phyloP scores from a whole-genome alignment of 2,329 filamentous ascomycete genomes.

The Trichophyton mentagrophytes region DNA sequence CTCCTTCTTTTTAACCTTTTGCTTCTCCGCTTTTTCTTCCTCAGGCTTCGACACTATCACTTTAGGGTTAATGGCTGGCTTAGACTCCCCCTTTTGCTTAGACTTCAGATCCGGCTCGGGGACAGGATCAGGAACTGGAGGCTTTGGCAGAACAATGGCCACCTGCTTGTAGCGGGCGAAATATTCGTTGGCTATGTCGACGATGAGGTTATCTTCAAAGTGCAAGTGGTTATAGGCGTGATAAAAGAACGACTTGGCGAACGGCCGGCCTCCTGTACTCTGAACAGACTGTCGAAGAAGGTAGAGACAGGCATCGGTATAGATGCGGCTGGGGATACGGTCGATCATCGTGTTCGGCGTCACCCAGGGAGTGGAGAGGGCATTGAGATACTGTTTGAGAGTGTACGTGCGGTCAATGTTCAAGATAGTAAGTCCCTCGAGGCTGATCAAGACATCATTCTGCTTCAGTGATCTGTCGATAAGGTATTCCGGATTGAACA shows the following conservation, averaged over 20 bases:
- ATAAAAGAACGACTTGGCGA: conserved; percentile 33
- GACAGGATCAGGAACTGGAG: conserved; percentile 8
- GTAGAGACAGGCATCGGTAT: conserved; percentile 28
- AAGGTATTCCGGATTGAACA: conserved; percentile 22
- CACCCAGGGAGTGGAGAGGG: conserved; percentile 22
- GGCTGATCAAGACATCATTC: conserved; percentile 33
- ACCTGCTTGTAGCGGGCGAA: conserved; percentile 24
- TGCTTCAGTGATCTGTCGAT: conserved; percentile 33
- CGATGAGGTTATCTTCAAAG: conserved; percentile 26
- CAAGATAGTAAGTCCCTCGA: conserved; percentile 32
- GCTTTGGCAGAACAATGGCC: conserved; percentile 26
- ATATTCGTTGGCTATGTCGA: conserved; percentile 26
- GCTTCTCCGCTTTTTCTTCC: not conserved
- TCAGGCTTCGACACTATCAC: not conserved
- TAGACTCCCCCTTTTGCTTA: conserved; percentile 15
- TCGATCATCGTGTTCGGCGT: not conserved
- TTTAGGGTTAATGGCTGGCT: conserved; percentile 5
- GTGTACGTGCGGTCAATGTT: conserved; percentile 36
- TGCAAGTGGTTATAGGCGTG: conserved; percentile 32
- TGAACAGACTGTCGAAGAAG: conserved; percentile 30
- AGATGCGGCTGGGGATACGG: conserved; percentile 22
- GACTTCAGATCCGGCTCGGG: conserved; percentile 13
- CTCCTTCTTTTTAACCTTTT: not conserved
- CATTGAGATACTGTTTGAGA: conserved; percentile 31
- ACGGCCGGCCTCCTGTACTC: conserved; percentile 30